Conservation (phyloP, 2,329 filamentous ascomycete species). For the Epichloe aotearoae region DNA sequence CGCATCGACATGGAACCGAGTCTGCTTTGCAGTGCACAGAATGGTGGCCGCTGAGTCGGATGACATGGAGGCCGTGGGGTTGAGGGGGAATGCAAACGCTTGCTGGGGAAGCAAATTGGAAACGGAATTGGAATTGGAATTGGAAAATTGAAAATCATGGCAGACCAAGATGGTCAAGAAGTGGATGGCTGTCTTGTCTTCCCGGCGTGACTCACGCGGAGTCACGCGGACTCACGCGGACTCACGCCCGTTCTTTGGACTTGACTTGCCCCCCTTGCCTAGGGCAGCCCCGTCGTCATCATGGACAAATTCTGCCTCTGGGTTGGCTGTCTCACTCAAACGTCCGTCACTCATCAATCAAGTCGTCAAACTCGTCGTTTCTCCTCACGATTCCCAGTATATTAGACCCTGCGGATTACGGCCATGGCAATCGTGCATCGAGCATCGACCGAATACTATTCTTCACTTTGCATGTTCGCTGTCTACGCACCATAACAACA, state of each 20-base stretch:
- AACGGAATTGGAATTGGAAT: background rate
- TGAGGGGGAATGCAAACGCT: background rate
- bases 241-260: too few species aligned
- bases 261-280: too few species aligned
- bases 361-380: too few species aligned
- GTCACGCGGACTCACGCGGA: too few species aligned
- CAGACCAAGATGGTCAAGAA: too few species aligned
- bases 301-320: too few species aligned
- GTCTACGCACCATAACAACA: too few species aligned
- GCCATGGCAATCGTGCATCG: constrained; percentile 32
- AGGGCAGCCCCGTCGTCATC: too few species aligned
- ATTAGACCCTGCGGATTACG: constrained; percentile 30
- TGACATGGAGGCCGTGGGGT: constrained; percentile 32
- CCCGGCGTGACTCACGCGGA: too few species aligned
- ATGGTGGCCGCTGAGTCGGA: constrained; percentile 40
- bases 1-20: constrained; percentile 47
- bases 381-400: constrained; percentile 30
- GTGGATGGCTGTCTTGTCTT: too few species aligned
- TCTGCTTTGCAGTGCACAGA: constrained; percentile 53
- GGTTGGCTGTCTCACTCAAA: too few species aligned
- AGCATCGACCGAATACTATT: constrained; percentile 29
- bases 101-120: background rate
- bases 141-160: background rate
- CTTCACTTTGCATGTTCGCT: constrained; percentile 11
- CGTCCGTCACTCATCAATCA: too few species aligned